A percentile compares a stretch with the other conserved stretches of the same genome.
phyloP scores from a whole-genome alignment of 169 alveolate genomes.

The Amoebophrya sp. region DNA sequence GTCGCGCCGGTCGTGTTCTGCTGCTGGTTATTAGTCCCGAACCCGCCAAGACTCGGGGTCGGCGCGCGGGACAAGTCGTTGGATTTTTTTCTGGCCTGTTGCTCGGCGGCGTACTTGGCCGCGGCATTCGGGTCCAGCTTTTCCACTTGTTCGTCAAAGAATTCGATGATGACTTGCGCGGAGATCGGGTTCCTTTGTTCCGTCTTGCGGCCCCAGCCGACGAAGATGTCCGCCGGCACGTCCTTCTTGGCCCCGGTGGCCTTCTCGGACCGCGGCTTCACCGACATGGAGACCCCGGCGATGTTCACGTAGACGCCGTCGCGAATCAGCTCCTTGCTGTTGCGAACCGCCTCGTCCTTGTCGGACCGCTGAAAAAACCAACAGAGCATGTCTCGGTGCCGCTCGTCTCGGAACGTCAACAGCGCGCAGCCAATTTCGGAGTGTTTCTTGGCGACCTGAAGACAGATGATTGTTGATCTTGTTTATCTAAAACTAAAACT shows the following conservation, averaged over 20 bases:
- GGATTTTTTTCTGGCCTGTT: too few species aligned
- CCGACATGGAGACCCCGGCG: neutral
- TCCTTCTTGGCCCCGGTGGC: neutral
- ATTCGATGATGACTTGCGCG: neutral
- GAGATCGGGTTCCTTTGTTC: neutral
- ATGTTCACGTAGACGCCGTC: neutral
- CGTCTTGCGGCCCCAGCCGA: neutral
- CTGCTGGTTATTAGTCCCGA: too few species aligned
- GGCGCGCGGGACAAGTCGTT: too few species aligned
- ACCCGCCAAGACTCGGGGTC: too few species aligned
- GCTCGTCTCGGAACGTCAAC: neutral
- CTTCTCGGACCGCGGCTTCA: neutral
- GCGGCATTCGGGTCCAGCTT: too few species aligned
- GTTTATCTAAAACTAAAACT: too few species aligned
- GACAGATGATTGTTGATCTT: too few species aligned
- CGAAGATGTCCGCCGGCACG: slow-evolving; percentile 19
- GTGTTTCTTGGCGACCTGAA: neutral
- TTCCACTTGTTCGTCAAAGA: too few species aligned
- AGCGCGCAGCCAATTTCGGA: neutral
- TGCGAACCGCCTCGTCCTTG: neutral
- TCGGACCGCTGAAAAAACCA: neutral
- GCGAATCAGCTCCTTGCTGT: neutral
- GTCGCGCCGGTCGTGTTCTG: too few species aligned
- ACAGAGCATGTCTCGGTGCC: neutral
- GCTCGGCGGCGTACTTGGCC: too few species aligned